These are phyloP conservation scores for Fusarium illudens DNA, from an alignment of 2,329 filamentous ascomycete genomes.

Conservation along the genomic window DNA sequence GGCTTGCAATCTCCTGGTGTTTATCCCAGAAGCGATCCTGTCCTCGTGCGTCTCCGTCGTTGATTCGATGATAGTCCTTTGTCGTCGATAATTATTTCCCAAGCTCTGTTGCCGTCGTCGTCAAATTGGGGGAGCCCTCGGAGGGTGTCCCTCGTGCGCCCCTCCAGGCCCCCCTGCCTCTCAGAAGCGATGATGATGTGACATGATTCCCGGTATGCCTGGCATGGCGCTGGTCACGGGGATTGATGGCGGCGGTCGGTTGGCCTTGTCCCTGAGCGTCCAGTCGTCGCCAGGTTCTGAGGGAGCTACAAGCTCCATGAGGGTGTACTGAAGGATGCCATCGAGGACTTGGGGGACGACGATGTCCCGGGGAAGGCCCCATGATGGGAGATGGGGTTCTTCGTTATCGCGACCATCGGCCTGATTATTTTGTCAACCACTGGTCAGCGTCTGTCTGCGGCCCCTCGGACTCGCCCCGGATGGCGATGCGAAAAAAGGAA, in stretches of 20 bases:
- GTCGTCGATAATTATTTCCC: conserved; percentile 32
- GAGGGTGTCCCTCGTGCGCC: conserved; percentile 16
- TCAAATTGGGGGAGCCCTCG: conserved; percentile 13
- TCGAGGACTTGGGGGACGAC: conserved; percentile 56
- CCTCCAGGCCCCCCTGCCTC: conserved; percentile 21
- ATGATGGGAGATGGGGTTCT: conserved; percentile 39
- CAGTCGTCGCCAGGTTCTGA: conserved; percentile 50
- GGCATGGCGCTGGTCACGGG: conserved; percentile 45
- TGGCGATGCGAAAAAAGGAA: background rate
- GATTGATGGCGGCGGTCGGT: conserved; percentile 41
- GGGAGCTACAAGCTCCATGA: conserved; percentile 56
- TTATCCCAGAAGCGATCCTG: conserved; percentile 14
- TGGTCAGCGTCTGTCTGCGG: conserved; percentile 36
- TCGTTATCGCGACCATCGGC: conserved; percentile 60
- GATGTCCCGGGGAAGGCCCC: conserved; percentile 51
- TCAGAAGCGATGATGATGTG: conserved; percentile 39
- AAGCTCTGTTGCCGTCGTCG: conserved; percentile 20
- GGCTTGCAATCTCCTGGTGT: conserved; percentile 25
- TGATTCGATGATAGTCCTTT: conserved; percentile 20
- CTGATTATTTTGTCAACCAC: conserved; percentile 42
- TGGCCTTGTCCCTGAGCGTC: conserved; percentile 48
- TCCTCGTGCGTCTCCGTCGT: conserved; percentile 22
- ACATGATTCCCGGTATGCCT: conserved; percentile 36
- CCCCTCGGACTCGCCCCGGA: background rate
- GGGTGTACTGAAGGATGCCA: conserved; percentile 57